These are phyloP conservation scores for Trichoderma brevicompactum DNA, from an alignment of 2,329 filamentous ascomycete species.

Conservation along the genomic window DNA sequence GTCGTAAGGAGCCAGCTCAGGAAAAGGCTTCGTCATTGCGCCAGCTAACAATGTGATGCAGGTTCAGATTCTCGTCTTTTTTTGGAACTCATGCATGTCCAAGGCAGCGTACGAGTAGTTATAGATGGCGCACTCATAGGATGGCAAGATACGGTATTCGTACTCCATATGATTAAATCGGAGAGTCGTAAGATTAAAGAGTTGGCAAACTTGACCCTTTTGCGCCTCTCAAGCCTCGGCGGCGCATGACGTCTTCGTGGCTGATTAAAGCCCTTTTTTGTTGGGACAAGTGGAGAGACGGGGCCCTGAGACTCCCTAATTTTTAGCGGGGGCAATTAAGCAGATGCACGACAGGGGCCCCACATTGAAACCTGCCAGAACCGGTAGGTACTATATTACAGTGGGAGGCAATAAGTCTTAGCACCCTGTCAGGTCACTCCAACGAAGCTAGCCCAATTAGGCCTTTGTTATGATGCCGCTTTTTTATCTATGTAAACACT, in stretches of 20 bases:
- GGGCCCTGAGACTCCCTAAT: conserved; percentile 6
- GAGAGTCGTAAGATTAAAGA: conserved; percentile 12
- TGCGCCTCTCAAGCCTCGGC: neutral
- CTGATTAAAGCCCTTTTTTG: conserved; percentile 23
- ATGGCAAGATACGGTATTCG: neutral
- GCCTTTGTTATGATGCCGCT: too few relatives aligned
- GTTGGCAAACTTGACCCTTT: neutral
- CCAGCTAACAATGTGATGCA: conserved; percentile 6
- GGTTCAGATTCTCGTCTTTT: neutral
- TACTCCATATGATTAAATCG: neutral
- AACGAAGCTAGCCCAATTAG: too few relatives aligned
- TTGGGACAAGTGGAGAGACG: conserved; percentile 20
- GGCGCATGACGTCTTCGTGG: conserved; percentile 38
- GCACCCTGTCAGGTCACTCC: too few relatives aligned
- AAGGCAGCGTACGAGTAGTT: neutral
- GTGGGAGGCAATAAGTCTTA: too few relatives aligned
- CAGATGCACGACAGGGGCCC: conserved; percentile 9
- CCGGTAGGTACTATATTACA: neutral
- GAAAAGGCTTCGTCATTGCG: conserved; percentile 19
- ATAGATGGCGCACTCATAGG: neutral
- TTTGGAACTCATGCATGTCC: neutral
- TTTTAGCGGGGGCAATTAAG: conserved; percentile 22
- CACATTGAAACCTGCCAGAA: conserved; percentile 7
- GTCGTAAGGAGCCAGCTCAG: conserved; percentile 28
- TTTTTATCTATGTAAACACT: too few relatives aligned